phyloP scores from a whole-genome alignment of 2,329 filamentous ascomycete species.

The Alternaria longipes region DNA sequence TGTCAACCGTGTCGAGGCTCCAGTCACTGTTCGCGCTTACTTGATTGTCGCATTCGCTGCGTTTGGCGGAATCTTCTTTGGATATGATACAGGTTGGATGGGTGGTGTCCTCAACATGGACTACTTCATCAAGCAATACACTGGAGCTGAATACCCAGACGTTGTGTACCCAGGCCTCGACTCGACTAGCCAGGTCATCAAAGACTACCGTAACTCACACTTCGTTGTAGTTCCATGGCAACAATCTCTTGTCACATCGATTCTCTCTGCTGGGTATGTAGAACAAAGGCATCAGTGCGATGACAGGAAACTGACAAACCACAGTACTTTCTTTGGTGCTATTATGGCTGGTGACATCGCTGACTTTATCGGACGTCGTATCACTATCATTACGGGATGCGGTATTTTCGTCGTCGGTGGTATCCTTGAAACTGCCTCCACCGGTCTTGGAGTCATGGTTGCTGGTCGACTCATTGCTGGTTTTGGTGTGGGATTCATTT shows the following conservation, averaged over 20 bases:
- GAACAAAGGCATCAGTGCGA: neutral
- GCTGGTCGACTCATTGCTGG: conserved; percentile 79
- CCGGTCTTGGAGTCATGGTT: conserved; percentile 69
- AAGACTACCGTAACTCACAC: conserved; percentile 66
- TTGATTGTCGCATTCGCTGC: conserved; percentile 60
- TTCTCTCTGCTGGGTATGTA: conserved; percentile 68
- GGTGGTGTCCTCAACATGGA: conserved; percentile 67
- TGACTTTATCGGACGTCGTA: conserved; percentile 72
- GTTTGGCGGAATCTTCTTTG: conserved; percentile 70
- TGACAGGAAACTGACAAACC: neutral
- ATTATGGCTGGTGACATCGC: conserved; percentile 66
- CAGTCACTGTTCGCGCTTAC: conserved; percentile 59
- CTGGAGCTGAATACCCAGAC: conserved; percentile 42
- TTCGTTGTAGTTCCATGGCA: conserved; percentile 46
- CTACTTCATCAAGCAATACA: conserved; percentile 52
- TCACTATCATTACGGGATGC: conserved; percentile 69
- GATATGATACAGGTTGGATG: conserved; percentile 82
- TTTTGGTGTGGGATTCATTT: conserved; percentile 76
- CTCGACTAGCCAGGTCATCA: conserved; percentile 67
- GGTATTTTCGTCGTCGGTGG: conserved; percentile 68
- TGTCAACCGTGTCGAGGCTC: conserved; percentile 64
- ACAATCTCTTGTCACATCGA: conserved; percentile 73
- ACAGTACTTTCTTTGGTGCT: conserved; percentile 76
- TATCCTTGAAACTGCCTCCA: conserved; percentile 68
- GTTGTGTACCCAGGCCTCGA: conserved; percentile 50